Conservation (phyloP, 257 asterid species). For the Solanum boliviense region DNA sequence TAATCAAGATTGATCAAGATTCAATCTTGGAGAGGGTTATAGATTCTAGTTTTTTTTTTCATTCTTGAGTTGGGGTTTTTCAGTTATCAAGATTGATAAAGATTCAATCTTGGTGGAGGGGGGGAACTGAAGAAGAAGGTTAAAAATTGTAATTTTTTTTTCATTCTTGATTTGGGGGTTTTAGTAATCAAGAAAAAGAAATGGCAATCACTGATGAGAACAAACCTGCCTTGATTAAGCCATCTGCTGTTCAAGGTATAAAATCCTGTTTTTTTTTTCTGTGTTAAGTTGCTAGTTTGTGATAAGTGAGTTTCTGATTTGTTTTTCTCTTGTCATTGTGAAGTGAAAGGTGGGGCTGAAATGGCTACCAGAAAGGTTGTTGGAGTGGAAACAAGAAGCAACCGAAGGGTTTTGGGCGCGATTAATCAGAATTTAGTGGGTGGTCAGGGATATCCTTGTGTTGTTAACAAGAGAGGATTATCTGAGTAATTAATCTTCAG, state of each 20-base stretch:
- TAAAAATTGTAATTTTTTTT: neutral
- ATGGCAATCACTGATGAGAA: constrained; percentile 54
- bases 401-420: constrained; percentile 49
- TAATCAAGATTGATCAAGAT: neutral
- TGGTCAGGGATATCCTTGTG: constrained; percentile 27
- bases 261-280: neutral
- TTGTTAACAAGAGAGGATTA: constrained; percentile 50
- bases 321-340: neutral
- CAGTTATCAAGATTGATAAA: neutral
- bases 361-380: constrained; percentile 38
- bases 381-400: constrained; percentile 51
- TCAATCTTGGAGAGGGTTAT: neutral
- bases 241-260: constrained; percentile 42
- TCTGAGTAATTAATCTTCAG: constrained; percentile 53
- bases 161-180: neutral
- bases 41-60: neutral
- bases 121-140: neutral
- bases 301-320: neutral
- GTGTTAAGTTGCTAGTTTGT: neutral
- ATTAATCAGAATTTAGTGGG: constrained; percentile 51
- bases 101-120: neutral
- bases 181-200: constrained; percentile 8
- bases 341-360: constrained; percentile 34
- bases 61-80: neutral
- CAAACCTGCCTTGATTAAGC: constrained; percentile 27